Conservation (phyloP, 139 green algal genomes). For the Ostreobium quekettii region DNA sequence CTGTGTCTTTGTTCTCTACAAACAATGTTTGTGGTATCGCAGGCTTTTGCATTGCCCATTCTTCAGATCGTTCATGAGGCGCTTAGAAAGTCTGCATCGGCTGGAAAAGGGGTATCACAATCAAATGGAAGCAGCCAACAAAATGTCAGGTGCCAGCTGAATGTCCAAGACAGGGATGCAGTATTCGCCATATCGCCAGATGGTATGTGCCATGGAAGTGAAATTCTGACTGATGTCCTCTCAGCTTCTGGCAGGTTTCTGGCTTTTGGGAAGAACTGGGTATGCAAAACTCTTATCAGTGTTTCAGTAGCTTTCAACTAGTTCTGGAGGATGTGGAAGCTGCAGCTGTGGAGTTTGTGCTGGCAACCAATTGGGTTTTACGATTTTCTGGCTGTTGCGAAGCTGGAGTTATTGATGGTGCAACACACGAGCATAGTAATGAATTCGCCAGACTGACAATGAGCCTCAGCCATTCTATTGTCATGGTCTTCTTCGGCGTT, state of each 20-base stretch:
- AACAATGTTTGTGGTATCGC: not conserved
- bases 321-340: not conserved
- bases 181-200: constrained; percentile 42
- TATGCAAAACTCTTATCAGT: too few species aligned
- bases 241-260: too few species aligned
- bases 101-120: not conserved
- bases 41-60: constrained; percentile 76
- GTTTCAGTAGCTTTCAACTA: not conserved
- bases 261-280: too few species aligned
- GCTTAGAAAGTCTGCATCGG: constrained; percentile 8
- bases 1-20: too few species aligned
- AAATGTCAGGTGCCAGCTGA: constrained; percentile 27
- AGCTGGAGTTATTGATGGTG: too few species aligned
- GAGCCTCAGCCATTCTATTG: too few species aligned
- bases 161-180: constrained; percentile 43
- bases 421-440: too few species aligned
- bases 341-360: not conserved
- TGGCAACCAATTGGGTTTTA: too few species aligned
- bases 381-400: too few species aligned
- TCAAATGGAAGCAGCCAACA: not conserved
- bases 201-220: constrained; percentile 12
- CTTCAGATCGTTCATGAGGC: constrained; percentile 67
- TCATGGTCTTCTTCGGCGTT: too few species aligned
- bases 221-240: not conserved
- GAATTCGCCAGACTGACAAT: too few species aligned